Conservation (phyloP, 1,284 basidiomycete species). For the Pseudozyma pruni region DNA sequence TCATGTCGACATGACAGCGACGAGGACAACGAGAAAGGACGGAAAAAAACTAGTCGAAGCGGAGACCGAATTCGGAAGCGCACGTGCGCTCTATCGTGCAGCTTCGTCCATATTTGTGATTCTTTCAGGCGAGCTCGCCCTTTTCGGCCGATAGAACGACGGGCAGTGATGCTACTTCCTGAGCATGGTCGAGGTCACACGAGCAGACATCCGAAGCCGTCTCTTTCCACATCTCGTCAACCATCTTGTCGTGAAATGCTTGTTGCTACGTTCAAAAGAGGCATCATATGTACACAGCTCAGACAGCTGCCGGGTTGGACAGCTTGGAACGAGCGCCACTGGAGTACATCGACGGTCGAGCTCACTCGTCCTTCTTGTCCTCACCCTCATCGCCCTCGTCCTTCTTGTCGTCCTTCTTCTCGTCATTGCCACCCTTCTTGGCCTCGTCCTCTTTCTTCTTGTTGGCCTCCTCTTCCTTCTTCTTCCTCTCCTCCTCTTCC, state of each 20-base stretch:
- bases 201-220: no score
- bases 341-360: neutral
- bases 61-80: constrained; percentile 18
- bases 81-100: constrained; percentile 46
- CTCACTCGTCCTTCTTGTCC: constrained; percentile 18
- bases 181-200: constrained; percentile 10
- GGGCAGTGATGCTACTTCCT: no score
- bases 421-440: constrained; percentile 29
- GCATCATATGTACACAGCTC: no score
- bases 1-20: no score
- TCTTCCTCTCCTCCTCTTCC: constrained; percentile 43
- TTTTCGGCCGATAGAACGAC: constrained; percentile 27
- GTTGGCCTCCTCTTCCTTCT: constrained; percentile 45
- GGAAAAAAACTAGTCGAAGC: constrained; percentile 4
- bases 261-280: no score
- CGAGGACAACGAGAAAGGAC: no score
- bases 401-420: constrained; percentile 28
- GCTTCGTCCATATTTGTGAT: constrained; percentile 4
- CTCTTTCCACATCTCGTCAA: no score
- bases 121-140: neutral
- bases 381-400: constrained; percentile 15
- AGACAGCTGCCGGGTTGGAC: no score
- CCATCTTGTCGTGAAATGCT: no score
- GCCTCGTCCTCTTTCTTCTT: constrained; percentile 51
- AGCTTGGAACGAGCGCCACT: no score